Evolutionary conservation across 148 eudicot species (phyloP).

Genomic region (Spergularia marina): DNA sequence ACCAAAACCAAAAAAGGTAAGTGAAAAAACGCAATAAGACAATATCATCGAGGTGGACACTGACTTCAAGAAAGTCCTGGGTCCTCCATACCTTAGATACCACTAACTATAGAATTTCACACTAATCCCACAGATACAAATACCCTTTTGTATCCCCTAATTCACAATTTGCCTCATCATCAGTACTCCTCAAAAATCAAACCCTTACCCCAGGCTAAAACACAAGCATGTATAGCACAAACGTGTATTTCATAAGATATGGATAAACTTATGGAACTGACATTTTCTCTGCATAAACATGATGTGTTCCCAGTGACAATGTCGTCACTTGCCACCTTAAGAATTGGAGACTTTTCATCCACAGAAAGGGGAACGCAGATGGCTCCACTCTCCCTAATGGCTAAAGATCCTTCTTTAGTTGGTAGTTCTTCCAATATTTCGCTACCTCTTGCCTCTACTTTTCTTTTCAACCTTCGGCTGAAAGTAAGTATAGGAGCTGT

Average conservation of each 20-base stretch:
- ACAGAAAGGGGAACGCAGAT: constrained; percentile 6
- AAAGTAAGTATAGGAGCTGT: constrained; percentile 40
- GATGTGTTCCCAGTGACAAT: constrained; percentile 1
- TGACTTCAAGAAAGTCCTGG: background rate
- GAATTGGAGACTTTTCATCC: constrained; percentile 13
- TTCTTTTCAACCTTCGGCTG: constrained; percentile 45
- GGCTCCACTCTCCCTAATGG: background rate
- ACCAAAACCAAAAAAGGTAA: background rate
- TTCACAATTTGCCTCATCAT: background rate
- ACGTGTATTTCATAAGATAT: background rate
- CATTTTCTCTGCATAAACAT: constrained; percentile 21
- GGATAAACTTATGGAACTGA: constrained; percentile 23
- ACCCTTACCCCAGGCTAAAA: background rate
- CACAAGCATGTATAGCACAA: background rate
- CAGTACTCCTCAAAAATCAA: constrained; percentile 2
- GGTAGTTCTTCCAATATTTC: constrained; percentile 10
- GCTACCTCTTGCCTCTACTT: constrained; percentile 24
- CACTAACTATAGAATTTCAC: background rate
- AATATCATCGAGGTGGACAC: background rate
- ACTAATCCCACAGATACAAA: background rate
- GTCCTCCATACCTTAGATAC: background rate
- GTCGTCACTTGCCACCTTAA: constrained; percentile 9
- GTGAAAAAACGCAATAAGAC: background rate
- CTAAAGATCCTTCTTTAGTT: constrained; percentile 16
- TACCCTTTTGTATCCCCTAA: background rate